Percentiles rank a stretch among this genome's conserved stretches.
These are phyloP conservation scores for Spatholobus suberectus DNA, from an alignment of 306 rosid genomes.

Conservation along the genomic window DNA sequence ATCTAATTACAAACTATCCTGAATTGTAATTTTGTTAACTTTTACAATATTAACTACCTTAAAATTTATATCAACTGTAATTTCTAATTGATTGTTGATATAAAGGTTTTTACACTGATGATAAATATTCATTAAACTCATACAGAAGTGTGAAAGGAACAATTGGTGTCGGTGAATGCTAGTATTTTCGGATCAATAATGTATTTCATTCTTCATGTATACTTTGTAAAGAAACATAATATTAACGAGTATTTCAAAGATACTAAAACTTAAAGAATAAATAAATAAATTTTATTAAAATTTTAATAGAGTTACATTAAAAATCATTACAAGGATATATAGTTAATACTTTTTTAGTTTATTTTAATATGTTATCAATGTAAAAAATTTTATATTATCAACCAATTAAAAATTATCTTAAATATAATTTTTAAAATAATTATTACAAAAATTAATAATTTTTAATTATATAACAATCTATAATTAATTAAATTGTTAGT, in stretches of 20 bases:
- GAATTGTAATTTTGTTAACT: too few species aligned
- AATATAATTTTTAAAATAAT: not conserved
- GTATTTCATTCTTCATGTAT: not conserved
- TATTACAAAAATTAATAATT: not conserved
- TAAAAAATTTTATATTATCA: not conserved
- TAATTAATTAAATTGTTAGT: not conserved
- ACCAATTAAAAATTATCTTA: not conserved
- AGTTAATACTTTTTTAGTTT: not conserved
- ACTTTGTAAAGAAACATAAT: not conserved
- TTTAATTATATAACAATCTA: not conserved
- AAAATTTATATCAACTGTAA: too few species aligned
- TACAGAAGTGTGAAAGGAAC: not conserved
- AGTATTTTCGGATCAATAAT: not conserved
- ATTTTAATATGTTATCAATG: not conserved
- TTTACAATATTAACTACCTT: too few species aligned
- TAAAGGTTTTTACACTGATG: too few species aligned
- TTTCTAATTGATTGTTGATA: too few species aligned
- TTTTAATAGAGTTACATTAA: not conserved
- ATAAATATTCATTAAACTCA: too few species aligned
- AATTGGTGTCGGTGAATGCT: not conserved
- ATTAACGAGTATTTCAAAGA: not conserved
- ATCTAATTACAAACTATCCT: too few species aligned
- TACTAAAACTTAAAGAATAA: not conserved
- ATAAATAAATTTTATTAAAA: not conserved
- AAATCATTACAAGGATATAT: not conserved